Evolutionary conservation across 2,329 filamentous ascomycete species (phyloP), one percentile per base, ranked within the genome.

Genomic region (Alternaria consortialis): DNA sequence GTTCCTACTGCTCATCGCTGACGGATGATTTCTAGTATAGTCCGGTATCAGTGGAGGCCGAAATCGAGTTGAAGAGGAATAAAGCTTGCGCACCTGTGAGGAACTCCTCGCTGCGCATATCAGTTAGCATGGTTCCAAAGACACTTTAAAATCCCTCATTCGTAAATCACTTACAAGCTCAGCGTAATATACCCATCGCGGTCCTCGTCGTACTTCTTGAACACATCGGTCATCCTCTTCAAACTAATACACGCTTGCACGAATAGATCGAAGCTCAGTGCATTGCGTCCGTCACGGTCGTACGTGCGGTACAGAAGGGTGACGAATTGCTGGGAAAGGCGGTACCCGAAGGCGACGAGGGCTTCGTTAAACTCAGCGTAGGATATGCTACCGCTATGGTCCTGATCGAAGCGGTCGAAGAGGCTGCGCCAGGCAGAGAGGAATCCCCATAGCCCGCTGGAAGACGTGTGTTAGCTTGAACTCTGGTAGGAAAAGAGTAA

Each of bases 171-270:
- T 81, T 77, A 84, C 83, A 86, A 86, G 71, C 83, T 85, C 71
- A 86, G 69, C 43, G 84, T 86, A 63, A 86, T 86, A 65, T 94
- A 98, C 2, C 95, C 95, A 80, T 98, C 95, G 42, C 95, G 88
- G 79, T 99, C 95, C 73, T 97, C 92, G 71, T 99, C 95, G 79
- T 98, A 99, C 81, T 94, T 94, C 85, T 99, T 99, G 79, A 99
- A 99, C 29, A 97, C 93, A 79, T 99, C 95, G 62, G 95, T 99
- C 94, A 99, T 98, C 71, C 95, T 87, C 86, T 98, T 97, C 73
- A 99, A 84, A 71, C 89, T 93, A 76, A 99, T 98, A 80, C 95
- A 98, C 53, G 93, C 93, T 84, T 99, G 95, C 63, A 99, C 95
- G 74, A 99, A 99, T 53, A 99, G 81, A 81, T 99, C 95, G 75